Evolutionary conservation across 1,139 yeast species (phyloP).

Genomic region (Arxiozyma telluris): DNA sequence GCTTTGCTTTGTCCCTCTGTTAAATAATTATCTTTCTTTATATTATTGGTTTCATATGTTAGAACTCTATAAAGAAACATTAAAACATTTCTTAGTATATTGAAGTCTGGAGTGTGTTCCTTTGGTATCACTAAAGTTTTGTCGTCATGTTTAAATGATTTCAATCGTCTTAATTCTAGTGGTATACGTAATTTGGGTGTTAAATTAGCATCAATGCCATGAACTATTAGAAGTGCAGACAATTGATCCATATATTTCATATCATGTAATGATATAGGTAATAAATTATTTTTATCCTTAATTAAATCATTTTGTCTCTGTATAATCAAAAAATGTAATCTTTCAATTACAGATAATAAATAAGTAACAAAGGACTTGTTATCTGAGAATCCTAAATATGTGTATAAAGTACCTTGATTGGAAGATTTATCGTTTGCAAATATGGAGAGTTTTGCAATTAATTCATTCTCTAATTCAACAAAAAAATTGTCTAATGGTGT

Average conservation of each 20-base stretch:
- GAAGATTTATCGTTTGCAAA: background rate
- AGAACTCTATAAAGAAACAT: constrained; percentile 11
- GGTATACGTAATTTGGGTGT: constrained; percentile 57
- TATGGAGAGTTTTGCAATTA: constrained; percentile 5
- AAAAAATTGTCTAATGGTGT: constrained; percentile 35
- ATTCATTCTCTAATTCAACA: constrained; percentile 13
- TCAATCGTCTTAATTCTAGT: constrained; percentile 47
- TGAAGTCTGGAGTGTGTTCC: constrained; percentile 5
- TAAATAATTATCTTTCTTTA: background rate
- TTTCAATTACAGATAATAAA: constrained; percentile 17
- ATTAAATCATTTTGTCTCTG: constrained; percentile 1
- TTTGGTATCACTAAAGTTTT: constrained; percentile 15
- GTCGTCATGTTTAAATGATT: constrained; percentile 33
- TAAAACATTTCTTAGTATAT: constrained; percentile 12
- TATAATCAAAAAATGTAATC: constrained; percentile 8
- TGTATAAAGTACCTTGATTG: constrained; percentile 8
- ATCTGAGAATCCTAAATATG: constrained; percentile 16
- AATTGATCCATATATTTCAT: constrained; percentile 63
- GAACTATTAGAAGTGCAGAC: constrained; percentile 53
- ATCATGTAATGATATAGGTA: constrained; percentile 75
- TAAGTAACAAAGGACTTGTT: constrained; percentile 25
- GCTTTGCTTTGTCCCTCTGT: background rate
- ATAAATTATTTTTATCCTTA: constrained; percentile 34
- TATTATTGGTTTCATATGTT: background rate
- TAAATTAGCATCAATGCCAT: constrained; percentile 62